Conservation (phyloP, 805 yeast species). For the Starmerella cellae region DNA sequence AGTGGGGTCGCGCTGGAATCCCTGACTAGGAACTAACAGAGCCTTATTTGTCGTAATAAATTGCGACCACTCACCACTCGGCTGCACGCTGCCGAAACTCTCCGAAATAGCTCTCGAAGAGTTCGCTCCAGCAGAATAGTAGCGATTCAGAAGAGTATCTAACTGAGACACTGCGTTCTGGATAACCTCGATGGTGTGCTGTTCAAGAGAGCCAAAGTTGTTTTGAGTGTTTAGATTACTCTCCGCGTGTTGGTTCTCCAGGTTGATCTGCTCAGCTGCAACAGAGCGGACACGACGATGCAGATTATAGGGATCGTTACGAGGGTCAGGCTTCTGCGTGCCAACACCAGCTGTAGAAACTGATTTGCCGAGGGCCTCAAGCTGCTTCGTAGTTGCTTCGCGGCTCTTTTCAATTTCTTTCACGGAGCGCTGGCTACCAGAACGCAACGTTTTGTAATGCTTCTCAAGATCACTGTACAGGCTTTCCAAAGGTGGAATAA, state of each 20-base stretch:
- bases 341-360: slow-evolving; percentile 24
- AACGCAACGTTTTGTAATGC: slow-evolving; percentile 33
- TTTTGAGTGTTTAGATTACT: slow-evolving; percentile 33
- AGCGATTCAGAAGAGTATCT: slow-evolving; percentile 24
- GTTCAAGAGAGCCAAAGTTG: slow-evolving; percentile 32
- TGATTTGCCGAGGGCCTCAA: slow-evolving; percentile 27
- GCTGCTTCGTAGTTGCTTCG: slow-evolving; percentile 28
- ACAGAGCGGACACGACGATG: slow-evolving; percentile 30
- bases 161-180: slow-evolving; percentile 31
- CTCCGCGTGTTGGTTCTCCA: slow-evolving; percentile 36
- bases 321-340: slow-evolving; percentile 28
- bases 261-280: slow-evolving; percentile 33
- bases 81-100: slow-evolving; percentile 28
- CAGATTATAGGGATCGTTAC: slow-evolving; percentile 36
- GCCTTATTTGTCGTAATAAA: slow-evolving; percentile 28
- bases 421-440: slow-evolving; percentile 26
- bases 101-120: slow-evolving; percentile 25
- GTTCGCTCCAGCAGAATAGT: slow-evolving; percentile 23
- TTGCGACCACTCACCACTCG: slow-evolving; percentile 35
- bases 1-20: slow-evolving; percentile 30
- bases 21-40: slow-evolving; percentile 26
- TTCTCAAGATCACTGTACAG: slow-evolving; percentile 31
- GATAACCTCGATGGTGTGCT: slow-evolving; percentile 32
- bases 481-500: slow-evolving; percentile 35
- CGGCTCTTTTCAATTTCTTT: slow-evolving; percentile 31